phyloP scores from a whole-genome alignment of 75 land plant species.

The Pinus albicaulis region DNA sequence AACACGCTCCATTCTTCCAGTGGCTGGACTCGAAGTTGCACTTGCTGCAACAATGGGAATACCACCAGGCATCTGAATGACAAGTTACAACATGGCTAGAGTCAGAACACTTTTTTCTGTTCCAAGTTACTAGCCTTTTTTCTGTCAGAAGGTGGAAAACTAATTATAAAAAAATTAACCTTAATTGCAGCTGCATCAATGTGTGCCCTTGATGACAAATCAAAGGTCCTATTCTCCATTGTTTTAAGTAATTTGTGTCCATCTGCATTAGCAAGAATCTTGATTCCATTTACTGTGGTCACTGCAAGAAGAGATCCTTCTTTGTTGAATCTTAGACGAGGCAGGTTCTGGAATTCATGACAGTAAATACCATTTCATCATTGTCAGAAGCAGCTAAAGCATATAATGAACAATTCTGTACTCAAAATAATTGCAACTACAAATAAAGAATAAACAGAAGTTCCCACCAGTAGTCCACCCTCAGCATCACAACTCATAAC shows the following conservation, averaged over 20 bases:
- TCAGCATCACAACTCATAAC: constrained; percentile 17
- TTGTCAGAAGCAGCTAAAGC: neutral
- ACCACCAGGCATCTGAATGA: constrained; percentile 53
- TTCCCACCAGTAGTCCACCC: constrained; percentile 15
- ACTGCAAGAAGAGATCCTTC: constrained; percentile 33
- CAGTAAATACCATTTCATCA: neutral
- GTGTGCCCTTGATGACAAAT: constrained; percentile 39
- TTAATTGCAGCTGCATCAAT: constrained; percentile 52
- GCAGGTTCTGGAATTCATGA: constrained; percentile 17
- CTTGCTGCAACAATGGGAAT: constrained; percentile 38
- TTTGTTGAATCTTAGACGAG: constrained; percentile 33
- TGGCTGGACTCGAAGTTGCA: constrained; percentile 28
- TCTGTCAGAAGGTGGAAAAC: neutral
- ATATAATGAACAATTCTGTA: neutral
- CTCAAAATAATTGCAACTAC: neutral
- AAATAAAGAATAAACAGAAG: neutral
- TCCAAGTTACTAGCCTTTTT: no score
- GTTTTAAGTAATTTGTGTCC: constrained; percentile 49
- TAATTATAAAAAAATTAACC: constrained; percentile 27
- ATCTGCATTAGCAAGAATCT: constrained; percentile 49
- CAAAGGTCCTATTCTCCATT: constrained; percentile 57
- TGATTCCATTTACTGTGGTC: constrained; percentile 34
- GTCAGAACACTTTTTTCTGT: neutral
- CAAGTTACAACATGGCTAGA: neutral
- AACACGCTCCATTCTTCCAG: constrained; percentile 44